A percentile compares a stretch with the other conserved stretches of the same genome.
Conservation (phyloP, 2,329 filamentous ascomycete genomes). For the Colletotrichum falcatum region DNA sequence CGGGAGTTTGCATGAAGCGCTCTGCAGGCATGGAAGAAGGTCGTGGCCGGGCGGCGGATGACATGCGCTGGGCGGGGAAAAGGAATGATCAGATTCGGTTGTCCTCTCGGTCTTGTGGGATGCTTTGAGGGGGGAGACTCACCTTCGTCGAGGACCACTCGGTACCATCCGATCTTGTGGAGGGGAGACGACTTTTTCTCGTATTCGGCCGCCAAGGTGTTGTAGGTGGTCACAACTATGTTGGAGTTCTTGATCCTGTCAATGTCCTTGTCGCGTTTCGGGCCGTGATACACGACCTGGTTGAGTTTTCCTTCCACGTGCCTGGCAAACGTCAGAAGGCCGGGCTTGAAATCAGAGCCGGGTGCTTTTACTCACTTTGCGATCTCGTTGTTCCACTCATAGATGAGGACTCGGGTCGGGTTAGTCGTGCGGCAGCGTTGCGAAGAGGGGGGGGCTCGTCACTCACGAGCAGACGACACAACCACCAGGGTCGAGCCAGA, state of each 20-base stretch:
- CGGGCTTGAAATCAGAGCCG: background rate
- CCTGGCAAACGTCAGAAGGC: slow-evolving; percentile 43
- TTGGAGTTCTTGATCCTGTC: slow-evolving; percentile 50
- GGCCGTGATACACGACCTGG: slow-evolving; percentile 53
- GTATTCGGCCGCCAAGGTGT: slow-evolving; percentile 56
- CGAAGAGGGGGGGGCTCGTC: background rate
- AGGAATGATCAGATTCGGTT: background rate
- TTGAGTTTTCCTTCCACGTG: slow-evolving; percentile 49
- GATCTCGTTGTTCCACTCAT: slow-evolving; percentile 56
- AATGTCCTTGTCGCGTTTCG: slow-evolving; percentile 44
- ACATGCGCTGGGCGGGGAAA: slow-evolving; percentile 55
- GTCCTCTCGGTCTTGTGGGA: background rate
- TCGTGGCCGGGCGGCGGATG: slow-evolving; percentile 59
- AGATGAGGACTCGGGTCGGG: slow-evolving; percentile 51
- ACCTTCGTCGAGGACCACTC: slow-evolving; percentile 61
- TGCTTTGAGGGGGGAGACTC: slow-evolving; percentile 17
- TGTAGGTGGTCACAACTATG: slow-evolving; percentile 62
- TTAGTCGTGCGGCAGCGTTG: slow-evolving; percentile 29
- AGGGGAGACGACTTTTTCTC: slow-evolving; percentile 43
- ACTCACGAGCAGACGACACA: slow-evolving; percentile 56
- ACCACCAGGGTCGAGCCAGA: slow-evolving; percentile 59
- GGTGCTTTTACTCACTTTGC: slow-evolving; percentile 45
- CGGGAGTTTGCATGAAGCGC: slow-evolving; percentile 57
- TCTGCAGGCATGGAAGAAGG: slow-evolving; percentile 56
- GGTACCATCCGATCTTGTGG: slow-evolving; percentile 54